phyloP scores from a whole-genome alignment of 2,329 filamentous ascomycete genomes.

The Pyrenophora teres region DNA sequence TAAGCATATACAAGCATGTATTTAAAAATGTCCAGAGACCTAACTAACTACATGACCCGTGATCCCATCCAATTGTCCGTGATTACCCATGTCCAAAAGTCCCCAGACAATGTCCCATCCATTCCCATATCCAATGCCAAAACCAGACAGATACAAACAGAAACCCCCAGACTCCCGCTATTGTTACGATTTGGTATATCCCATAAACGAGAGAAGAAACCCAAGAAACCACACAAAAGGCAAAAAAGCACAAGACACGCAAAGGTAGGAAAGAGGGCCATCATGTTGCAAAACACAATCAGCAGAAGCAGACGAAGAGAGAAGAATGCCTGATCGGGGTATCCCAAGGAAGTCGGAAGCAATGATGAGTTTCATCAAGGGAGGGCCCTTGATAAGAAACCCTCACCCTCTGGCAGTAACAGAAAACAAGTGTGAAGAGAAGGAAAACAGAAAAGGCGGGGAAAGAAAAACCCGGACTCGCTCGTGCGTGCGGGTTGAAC shows the following conservation, averaged over 20 bases:
- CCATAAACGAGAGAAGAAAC: constrained; percentile 12
- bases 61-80: too few species aligned
- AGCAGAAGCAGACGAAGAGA: constrained; percentile 5
- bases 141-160: not conserved
- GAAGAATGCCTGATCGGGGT: constrained; percentile 11
- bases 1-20: not conserved
- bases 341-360: constrained; percentile 18
- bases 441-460: constrained; percentile 8
- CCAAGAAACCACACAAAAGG: not conserved
- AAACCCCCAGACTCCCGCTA: constrained; percentile 26
- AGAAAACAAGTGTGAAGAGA: not conserved
- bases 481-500: constrained; percentile 9
- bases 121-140: too few species aligned
- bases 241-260: not conserved
- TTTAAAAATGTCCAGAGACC: not conserved
- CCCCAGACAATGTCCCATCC: too few species aligned
- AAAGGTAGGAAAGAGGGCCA: constrained; percentile 4
- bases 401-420: constrained; percentile 26
- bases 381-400: constrained; percentile 21
- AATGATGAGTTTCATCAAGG: constrained; percentile 41
- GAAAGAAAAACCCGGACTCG: constrained; percentile 13
- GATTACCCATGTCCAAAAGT: too few species aligned
- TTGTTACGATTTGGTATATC: constrained; percentile 36
- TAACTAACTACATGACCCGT: too few species aligned
- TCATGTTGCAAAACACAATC: too few species aligned